These are phyloP conservation scores for Chlorella ohadii DNA, from an alignment of 139 green algal genomes.

Conservation along the genomic window DNA sequence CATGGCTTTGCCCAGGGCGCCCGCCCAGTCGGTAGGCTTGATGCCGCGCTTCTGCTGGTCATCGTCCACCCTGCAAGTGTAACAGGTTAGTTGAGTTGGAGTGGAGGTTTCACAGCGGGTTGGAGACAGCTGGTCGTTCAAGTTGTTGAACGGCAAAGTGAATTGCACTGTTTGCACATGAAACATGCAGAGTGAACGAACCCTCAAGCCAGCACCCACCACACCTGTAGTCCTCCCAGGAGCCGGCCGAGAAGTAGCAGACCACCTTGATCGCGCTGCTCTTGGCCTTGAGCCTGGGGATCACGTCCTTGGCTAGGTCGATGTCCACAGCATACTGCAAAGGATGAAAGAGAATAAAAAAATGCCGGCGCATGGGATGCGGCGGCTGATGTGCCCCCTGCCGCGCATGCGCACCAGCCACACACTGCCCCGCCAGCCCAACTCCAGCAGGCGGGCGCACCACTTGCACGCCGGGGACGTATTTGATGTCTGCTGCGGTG, in stretches of 20 bases:
- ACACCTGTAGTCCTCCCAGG: neutral
- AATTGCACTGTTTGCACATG: too few relatives aligned
- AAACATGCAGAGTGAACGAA: too few relatives aligned
- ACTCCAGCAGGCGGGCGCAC: neutral
- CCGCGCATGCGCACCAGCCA: too few relatives aligned
- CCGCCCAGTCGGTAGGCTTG: neutral
- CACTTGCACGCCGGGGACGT: neutral
- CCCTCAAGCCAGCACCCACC: neutral
- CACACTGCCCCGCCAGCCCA: too few relatives aligned
- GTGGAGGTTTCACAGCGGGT: too few relatives aligned
- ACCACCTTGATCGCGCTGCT: neutral
- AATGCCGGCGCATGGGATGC: too few relatives aligned
- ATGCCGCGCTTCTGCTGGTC: neutral
- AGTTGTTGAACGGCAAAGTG: too few relatives aligned
- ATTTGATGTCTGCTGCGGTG: neutral
- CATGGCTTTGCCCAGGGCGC: neutral
- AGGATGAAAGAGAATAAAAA: too few relatives aligned
- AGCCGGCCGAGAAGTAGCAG: neutral
- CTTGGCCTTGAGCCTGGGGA: neutral
- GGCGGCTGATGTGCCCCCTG: too few relatives aligned
- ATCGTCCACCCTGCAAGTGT: neutral
- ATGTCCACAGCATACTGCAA: neutral
- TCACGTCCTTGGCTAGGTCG: neutral
- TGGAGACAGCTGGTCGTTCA: too few relatives aligned
- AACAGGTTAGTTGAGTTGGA: too few relatives aligned